Evolutionary conservation across 352 stramenopile species (phyloP), one percentile per base, ranked within the genome.

Genomic region (Phytopythium helicoides): DNA sequence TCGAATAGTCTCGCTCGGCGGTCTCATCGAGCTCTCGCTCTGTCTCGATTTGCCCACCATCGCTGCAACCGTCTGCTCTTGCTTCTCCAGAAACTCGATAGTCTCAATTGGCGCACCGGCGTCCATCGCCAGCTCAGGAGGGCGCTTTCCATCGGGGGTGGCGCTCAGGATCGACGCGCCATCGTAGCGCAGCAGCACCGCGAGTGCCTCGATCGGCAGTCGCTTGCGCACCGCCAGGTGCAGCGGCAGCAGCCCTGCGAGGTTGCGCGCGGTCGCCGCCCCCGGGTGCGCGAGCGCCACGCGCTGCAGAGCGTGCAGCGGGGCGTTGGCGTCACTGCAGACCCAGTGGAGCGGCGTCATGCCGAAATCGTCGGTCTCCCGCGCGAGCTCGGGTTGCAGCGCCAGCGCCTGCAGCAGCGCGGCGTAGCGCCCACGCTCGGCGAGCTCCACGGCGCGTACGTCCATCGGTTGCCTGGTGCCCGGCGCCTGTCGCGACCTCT

Each of bases 291-390:
- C 73, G 15, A 83, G 61, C 38, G 86, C 68, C 8, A 92, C 59
- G 14, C 67, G 65, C n/a, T 76, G 50, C 25, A 91, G 50, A 6
- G 82, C 74, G 12, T 62, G 74, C 41, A 72, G 48, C 40, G 78
- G 63, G 16, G 77, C 81, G 44, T 58, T 62, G 6, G 66, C 47
- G 23, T 86, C 74, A 16, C 76, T 90, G 56, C 83, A 93, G 45
- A 81, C 64, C 83, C 83, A 93, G 54, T 93, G 83, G n/a, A 93
- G 64, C 42, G 81, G 71, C 31, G 86, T 87, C 83, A 93, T 93
- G 40, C 81, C 83, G 46, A 88, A 89, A 61, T 72, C 65, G 54
- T 84, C 73, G 15, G 58, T 54, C 10, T 66, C 68, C 21, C 66
- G 57, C 21, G 77, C 76, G 21, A 89, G 64, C 40, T 57, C 52